Evolutionary conservation across 2,329 filamentous ascomycete species (phyloP), one percentile per base, ranked within the genome.

Genomic region (Proliferodiscus dingleyae): DNA sequence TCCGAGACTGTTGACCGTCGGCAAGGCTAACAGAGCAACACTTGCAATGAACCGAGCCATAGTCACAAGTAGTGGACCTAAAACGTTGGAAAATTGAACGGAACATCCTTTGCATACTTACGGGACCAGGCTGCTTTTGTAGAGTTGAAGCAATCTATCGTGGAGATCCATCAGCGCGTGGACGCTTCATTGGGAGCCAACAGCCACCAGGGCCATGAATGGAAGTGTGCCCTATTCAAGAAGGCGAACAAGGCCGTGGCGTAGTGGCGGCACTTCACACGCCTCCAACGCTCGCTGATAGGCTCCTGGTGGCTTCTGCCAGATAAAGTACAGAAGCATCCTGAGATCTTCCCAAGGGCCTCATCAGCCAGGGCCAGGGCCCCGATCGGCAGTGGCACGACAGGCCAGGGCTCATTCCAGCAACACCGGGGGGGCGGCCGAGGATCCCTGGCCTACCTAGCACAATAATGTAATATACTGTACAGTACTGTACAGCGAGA

Each of bases 331-430:
- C 13, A 21, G 21, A 10, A 28, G 24, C n/a, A n/a, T 18, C 24
- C 43, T 16, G 19, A 44, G 44, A 46, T 46, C 48, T 49, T 40
- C 24, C 44, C 43, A 30, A 34, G 16, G 36, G 22, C 33, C n/a
- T 37, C 22, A 28, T 29, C 13, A 19, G 18, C 10, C 21, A 16
- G 7, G 29, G 24, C 16, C 23, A 13, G n/a, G 21, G 30, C 36
- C 40, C 26, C 30, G 51, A 55, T 51, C 49, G 49, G 46, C 53
- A 48, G 42, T 52, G 51, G 46, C 54, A 55, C 54, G 33, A 28
- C 16, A 47, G 33, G 16, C 18, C 30, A 26, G 15, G n/a, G 38
- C 33, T 42, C 36, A 39, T 44, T n/a, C n/a, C n/a, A n/a, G n/a
- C n/a, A n/a, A n/a, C n/a, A n/a, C n/a, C n/a, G n/a, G n/a, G n/a